These are phyloP conservation scores for Botrytis pseudocinerea DNA, from an alignment of 2,329 filamentous ascomycete genomes.

Conservation along the genomic window DNA sequence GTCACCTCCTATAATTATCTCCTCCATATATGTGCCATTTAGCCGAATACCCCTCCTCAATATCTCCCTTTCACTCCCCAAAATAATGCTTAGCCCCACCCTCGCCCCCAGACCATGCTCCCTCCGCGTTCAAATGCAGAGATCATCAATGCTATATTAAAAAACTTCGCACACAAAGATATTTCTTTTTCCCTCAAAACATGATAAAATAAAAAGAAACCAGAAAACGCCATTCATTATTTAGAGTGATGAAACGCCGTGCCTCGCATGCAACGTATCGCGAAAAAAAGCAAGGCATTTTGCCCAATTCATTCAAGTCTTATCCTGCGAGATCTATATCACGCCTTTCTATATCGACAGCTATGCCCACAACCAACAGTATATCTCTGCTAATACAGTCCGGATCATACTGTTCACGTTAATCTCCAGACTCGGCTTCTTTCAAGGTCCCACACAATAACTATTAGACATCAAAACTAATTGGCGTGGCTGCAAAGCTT, in stretches of 20 bases:
- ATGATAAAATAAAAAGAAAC: neutral
- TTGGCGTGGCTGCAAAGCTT: neutral
- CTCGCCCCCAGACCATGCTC: neutral
- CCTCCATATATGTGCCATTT: neutral
- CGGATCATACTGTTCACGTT: neutral
- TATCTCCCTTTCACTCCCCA: neutral
- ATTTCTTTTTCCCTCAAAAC: neutral
- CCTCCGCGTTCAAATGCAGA: neutral
- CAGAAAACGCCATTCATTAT: slow-evolving; percentile 12
- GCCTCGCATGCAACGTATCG: slow-evolving; percentile 14
- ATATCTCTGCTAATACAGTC: neutral
- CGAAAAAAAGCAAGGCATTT: neutral
- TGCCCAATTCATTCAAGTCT: neutral
- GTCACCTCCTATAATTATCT: neutral
- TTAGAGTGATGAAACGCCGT: neutral
- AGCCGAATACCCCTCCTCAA: too few relatives aligned
- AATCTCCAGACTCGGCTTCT: neutral
- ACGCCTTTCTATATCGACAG: neutral
- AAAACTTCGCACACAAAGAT: neutral
- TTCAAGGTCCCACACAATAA: neutral
- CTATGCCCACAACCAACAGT: neutral
- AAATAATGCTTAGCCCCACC: too few relatives aligned
- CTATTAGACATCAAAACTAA: neutral
- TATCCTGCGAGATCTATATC: slow-evolving; percentile 16
- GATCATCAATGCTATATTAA: neutral